Percentiles rank a stretch among this genome's conserved stretches.
Evolutionary conservation across 306 rosid genomes (phyloP).

Genomic region (Cajanus cajan): DNA sequence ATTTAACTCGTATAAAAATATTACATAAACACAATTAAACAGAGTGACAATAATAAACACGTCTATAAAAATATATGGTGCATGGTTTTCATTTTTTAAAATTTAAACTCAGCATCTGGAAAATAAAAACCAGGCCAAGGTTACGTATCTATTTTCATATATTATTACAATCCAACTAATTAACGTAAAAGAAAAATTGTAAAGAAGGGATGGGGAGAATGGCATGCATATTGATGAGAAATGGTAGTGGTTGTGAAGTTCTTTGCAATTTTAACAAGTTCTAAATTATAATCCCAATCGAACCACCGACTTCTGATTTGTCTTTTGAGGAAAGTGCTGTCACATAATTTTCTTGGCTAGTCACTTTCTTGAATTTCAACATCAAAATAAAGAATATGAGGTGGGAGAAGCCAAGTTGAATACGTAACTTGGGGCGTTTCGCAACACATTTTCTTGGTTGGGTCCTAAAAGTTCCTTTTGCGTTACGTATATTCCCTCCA

Average conservation of each 20-base stretch:
- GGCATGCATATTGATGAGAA: not conserved
- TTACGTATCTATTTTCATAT: too few species aligned
- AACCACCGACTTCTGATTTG: slow-evolving; percentile 49
- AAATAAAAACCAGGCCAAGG: too few species aligned
- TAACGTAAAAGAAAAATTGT: too few species aligned
- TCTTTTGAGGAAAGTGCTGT: slow-evolving; percentile 33
- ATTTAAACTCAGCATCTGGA: too few species aligned
- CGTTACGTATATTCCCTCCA: not conserved
- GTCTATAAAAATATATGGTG: too few species aligned
- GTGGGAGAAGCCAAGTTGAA: slow-evolving; percentile 32
- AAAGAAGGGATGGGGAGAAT: not conserved
- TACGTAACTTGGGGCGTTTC: slow-evolving; percentile 12
- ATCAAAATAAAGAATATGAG: slow-evolving; percentile 6
- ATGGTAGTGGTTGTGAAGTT: slow-evolving; percentile 34
- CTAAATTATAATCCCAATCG: not conserved
- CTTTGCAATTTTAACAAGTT: slow-evolving; percentile 18
- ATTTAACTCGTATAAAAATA: too few species aligned
- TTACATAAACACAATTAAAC: too few species aligned
- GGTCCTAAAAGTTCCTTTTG: not conserved
- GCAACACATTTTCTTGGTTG: not conserved
- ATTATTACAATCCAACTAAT: too few species aligned
- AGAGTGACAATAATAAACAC: too few species aligned
- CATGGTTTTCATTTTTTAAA: too few species aligned
- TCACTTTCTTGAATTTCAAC: slow-evolving; percentile 29
- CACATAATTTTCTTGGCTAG: slow-evolving; percentile 10